phyloP scores from a whole-genome alignment of 495 filamentous ascomycete species.

The Aspergillus mulundensis region DNA sequence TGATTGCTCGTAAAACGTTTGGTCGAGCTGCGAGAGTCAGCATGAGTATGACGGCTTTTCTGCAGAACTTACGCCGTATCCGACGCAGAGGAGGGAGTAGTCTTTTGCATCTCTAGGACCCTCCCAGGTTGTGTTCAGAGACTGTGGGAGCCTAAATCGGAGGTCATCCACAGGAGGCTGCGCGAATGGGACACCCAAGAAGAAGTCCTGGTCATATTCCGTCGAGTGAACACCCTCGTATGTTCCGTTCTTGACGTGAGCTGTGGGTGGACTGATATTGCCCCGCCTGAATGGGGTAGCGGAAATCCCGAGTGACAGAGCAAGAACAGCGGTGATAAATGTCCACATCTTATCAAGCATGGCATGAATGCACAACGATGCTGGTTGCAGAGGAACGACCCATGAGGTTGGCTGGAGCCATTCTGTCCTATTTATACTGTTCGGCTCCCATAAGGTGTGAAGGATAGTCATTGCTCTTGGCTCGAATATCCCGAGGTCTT shows the following conservation, averaged over 20 bases:
- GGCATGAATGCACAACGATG: background rate
- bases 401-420: too few species aligned
- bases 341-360: background rate
- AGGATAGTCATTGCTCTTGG: background rate
- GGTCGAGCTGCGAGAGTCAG: conserved; percentile 22
- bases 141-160: conserved; percentile 45
- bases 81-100: conserved; percentile 50
- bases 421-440: background rate
- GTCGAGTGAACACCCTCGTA: conserved; percentile 36
- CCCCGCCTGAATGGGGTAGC: background rate
- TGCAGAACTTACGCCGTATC: conserved; percentile 33
- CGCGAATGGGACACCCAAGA: conserved; percentile 55
- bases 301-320: background rate
- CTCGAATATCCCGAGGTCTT: background rate
- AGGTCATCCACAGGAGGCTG: conserved; percentile 44
- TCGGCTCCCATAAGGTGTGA: background rate
- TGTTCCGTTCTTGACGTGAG: conserved; percentile 38
- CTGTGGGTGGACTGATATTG: conserved; percentile 4
- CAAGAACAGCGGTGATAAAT: background rate
- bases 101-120: conserved; percentile 37
- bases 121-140: conserved; percentile 41
- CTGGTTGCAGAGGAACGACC: background rate
- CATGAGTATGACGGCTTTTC: background rate
- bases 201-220: conserved; percentile 46
- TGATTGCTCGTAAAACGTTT: conserved; percentile 36